A percentile compares a stretch with the other conserved stretches of the same genome.
Evolutionary conservation across 1,284 basidiomycete species (phyloP).

Genomic region (Cryptococcus sp.): DNA sequence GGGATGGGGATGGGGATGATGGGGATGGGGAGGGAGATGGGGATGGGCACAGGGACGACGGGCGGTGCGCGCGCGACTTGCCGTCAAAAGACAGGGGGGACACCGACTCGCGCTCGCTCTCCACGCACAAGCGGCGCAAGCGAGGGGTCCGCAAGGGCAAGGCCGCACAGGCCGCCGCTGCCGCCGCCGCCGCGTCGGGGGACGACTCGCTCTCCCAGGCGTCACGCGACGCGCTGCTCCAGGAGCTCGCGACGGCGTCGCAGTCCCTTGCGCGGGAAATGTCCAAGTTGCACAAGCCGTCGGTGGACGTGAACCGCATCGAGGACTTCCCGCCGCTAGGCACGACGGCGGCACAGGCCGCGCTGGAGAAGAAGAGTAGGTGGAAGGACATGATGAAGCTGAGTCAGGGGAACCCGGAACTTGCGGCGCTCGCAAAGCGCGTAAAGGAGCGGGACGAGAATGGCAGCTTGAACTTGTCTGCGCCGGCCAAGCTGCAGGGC

Average conservation of each 20-base stretch:
- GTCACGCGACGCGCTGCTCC: conserved; percentile 52
- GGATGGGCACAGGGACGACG: not conserved
- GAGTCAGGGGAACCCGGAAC: conserved; percentile 46
- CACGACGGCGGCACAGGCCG: conserved; percentile 36
- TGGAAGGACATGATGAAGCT: conserved; percentile 48
- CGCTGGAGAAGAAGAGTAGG: conserved; percentile 44
- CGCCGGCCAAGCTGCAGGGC: conserved; percentile 47
- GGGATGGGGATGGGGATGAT: not conserved
- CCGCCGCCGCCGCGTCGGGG: conserved; percentile 30
- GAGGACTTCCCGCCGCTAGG: conserved; percentile 49
- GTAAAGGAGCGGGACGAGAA: conserved; percentile 43
- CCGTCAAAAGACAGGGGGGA: conserved; percentile 11
- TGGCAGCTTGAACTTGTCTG: conserved; percentile 37
- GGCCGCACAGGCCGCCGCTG: conserved; percentile 47
- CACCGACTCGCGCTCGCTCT: conserved; percentile 33
- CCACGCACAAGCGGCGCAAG: conserved; percentile 47
- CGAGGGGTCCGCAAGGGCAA: conserved; percentile 51
- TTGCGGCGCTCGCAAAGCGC: conserved; percentile 43
- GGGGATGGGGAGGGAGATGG: conserved; percentile 4
- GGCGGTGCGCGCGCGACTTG: not conserved
- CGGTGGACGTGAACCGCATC: conserved; percentile 27
- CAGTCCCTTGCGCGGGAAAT: conserved; percentile 80
- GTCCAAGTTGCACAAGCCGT: conserved; percentile 33
- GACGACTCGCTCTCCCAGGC: conserved; percentile 27
- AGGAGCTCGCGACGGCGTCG: conserved; percentile 70